These are phyloP conservation scores for Lachnellula hyalina DNA, from an alignment of 2,329 filamentous ascomycete genomes.

Conservation along the genomic window DNA sequence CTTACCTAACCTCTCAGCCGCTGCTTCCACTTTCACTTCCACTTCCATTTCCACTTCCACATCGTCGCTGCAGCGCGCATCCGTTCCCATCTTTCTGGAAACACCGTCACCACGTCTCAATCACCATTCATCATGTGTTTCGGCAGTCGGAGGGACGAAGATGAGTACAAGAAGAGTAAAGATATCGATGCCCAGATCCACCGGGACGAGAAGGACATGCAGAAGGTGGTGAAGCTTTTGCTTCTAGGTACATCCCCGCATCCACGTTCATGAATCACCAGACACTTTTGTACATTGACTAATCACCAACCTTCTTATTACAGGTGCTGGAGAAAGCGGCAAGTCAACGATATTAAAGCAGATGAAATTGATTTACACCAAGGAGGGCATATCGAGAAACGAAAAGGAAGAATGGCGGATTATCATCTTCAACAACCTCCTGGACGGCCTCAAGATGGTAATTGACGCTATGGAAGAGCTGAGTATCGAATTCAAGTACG, in stretches of 20 bases:
- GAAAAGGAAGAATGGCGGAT: slow-evolving; percentile 93
- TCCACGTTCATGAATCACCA: slow-evolving; percentile 6
- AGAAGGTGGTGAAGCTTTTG: slow-evolving; percentile 88
- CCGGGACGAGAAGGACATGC: slow-evolving; percentile 79
- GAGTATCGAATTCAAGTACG: slow-evolving; percentile 69
- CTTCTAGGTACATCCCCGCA: slow-evolving; percentile 65
- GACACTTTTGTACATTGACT: slow-evolving; percentile 7
- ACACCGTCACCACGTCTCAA: slow-evolving; percentile 13
- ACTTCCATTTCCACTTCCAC: neutral
- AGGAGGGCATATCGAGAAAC: slow-evolving; percentile 75
- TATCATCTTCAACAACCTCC: slow-evolving; percentile 91
- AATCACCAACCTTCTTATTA: slow-evolving; percentile 6
- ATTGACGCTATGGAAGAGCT: slow-evolving; percentile 88
- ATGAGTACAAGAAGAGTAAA: slow-evolving; percentile 50
- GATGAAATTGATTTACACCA: slow-evolving; percentile 96
- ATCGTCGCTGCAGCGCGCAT: slow-evolving; percentile 7
- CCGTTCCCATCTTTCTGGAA: neutral
- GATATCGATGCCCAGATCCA: slow-evolving; percentile 85
- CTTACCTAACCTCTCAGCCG: neutral
- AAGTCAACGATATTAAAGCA: slow-evolving; percentile 98
- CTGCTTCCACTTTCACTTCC: neutral
- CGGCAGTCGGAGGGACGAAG: slow-evolving; percentile 43
- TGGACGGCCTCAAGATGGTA: slow-evolving; percentile 87
- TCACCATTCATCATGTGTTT: slow-evolving; percentile 54
- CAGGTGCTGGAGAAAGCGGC: slow-evolving; percentile 89